Conservation (phyloP, 805 yeast genomes). For the Candida chauliodis region DNA sequence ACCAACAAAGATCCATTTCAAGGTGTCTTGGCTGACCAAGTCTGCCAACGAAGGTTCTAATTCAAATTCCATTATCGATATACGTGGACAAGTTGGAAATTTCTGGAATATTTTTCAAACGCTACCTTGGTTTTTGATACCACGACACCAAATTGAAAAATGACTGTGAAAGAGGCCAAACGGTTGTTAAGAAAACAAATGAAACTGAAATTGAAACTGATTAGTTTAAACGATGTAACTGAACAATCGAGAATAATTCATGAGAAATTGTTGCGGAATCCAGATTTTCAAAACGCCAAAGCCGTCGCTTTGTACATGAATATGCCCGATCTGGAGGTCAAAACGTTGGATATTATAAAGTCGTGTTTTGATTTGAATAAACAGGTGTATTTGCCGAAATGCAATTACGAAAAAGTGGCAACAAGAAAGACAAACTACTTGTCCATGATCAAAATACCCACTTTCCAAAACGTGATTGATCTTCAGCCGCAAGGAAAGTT, state of each 20-base stretch:
- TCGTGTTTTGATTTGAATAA: slow-evolving; percentile 50
- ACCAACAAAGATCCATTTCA: slow-evolving; percentile 97
- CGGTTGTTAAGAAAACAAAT: slow-evolving; percentile 20
- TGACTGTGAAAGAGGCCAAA: slow-evolving; percentile 5
- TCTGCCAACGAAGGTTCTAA: slow-evolving; percentile 73
- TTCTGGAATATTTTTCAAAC: neutral
- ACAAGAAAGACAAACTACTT: slow-evolving; percentile 41
- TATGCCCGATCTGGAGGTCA: slow-evolving; percentile 70
- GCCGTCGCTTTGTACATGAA: slow-evolving; percentile 69
- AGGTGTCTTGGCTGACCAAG: slow-evolving; percentile 55
- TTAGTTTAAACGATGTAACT: slow-evolving; percentile 15
- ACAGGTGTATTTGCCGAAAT: slow-evolving; percentile 56
- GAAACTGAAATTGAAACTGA: slow-evolving; percentile 16
- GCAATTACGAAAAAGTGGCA: slow-evolving; percentile 27
- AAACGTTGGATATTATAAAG: slow-evolving; percentile 53
- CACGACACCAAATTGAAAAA: neutral
- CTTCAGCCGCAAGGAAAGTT: slow-evolving; percentile 69
- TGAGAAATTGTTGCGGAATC: slow-evolving; percentile 16
- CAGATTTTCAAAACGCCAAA: slow-evolving; percentile 41
- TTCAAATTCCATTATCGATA: slow-evolving; percentile 46
- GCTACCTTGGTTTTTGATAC: no score
- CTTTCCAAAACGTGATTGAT: slow-evolving; percentile 36
- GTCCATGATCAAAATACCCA: slow-evolving; percentile 51
- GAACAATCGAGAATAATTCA: slow-evolving; percentile 25
- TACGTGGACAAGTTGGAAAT: slow-evolving; percentile 3